phyloP scores from a whole-genome alignment of 2,329 filamentous ascomycete genomes.

The Fusarium veterinarium region DNA sequence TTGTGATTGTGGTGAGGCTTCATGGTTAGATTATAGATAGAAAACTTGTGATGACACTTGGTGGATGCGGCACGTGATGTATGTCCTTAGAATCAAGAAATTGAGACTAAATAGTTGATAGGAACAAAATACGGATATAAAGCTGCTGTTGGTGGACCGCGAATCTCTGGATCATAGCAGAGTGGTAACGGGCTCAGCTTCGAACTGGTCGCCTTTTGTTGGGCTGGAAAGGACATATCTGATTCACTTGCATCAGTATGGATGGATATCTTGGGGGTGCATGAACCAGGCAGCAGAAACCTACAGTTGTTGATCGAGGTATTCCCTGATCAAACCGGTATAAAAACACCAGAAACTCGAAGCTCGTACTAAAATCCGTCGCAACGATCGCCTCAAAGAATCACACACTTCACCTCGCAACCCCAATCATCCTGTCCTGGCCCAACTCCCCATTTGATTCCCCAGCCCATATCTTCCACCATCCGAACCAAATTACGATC shows the following conservation, averaged over 20 bases:
- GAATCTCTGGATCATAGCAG: neutral
- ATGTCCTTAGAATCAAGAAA: neutral
- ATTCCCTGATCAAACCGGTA: neutral
- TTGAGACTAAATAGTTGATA: neutral
- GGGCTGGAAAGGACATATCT: neutral
- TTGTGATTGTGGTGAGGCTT: constrained; percentile 36
- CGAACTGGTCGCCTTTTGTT: neutral
- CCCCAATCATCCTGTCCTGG: constrained; percentile 54
- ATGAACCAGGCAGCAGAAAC: neutral
- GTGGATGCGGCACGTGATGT: constrained; percentile 38
- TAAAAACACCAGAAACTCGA: neutral
- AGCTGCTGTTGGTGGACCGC: neutral
- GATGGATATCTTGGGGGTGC: neutral
- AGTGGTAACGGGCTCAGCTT: neutral
- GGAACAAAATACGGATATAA: neutral
- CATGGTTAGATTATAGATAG: constrained; percentile 14
- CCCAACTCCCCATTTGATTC: constrained; percentile 61
- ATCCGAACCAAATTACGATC: constrained; percentile 61
- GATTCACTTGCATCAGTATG: neutral
- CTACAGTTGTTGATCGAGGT: neutral
- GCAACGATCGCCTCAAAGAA: constrained; percentile 44
- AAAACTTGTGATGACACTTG: constrained; percentile 22
- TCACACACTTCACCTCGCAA: constrained; percentile 50
- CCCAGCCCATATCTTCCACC: constrained; percentile 57
- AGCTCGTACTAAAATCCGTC: neutral